phyloP scores from a whole-genome alignment of 202 grass and related monocot genomes.

The Setaria italica region DNA sequence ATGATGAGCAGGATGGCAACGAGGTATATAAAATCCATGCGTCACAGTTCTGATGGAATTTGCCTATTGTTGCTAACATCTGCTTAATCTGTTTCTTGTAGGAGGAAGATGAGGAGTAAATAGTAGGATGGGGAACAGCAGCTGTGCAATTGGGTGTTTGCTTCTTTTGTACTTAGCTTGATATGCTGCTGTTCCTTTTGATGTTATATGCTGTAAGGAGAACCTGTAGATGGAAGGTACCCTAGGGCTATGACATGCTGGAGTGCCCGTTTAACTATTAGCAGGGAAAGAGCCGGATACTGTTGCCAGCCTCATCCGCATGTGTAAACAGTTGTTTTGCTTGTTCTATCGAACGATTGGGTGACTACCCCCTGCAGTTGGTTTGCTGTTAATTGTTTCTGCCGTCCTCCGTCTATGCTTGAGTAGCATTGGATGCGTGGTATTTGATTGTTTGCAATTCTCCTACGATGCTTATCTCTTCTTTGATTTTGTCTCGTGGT shows the following conservation, averaged over 20 bases:
- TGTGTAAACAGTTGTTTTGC: conserved; percentile 48
- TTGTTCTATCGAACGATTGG: conserved; percentile 37
- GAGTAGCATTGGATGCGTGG: background rate
- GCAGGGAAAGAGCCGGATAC: conserved; percentile 24
- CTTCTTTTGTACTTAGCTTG: conserved; percentile 56
- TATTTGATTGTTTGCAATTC: background rate
- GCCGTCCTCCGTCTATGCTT: background rate
- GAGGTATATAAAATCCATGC: conserved; percentile 49
- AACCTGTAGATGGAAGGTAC: conserved; percentile 38
- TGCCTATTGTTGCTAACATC: conserved; percentile 41
- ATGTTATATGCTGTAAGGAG: conserved; percentile 49
- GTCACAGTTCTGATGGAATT: background rate
- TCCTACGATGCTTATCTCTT: background rate
- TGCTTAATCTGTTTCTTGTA: conserved; percentile 44
- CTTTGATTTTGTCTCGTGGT: background rate
- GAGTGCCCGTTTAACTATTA: conserved; percentile 41
- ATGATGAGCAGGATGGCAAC: conserved; percentile 66
- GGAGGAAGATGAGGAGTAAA: conserved; percentile 73
- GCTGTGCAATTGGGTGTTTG: conserved; percentile 42
- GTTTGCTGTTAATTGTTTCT: background rate
- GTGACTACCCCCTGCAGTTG: conserved; percentile 33
- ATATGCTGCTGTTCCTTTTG: conserved; percentile 37
- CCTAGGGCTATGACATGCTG: conserved; percentile 40
- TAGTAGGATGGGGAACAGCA: conserved; percentile 57
- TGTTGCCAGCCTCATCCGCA: conserved; percentile 22